Conservation (phyloP, 192 early-diverging fungal genomes). For the Chytriomyces sp. region DNA sequence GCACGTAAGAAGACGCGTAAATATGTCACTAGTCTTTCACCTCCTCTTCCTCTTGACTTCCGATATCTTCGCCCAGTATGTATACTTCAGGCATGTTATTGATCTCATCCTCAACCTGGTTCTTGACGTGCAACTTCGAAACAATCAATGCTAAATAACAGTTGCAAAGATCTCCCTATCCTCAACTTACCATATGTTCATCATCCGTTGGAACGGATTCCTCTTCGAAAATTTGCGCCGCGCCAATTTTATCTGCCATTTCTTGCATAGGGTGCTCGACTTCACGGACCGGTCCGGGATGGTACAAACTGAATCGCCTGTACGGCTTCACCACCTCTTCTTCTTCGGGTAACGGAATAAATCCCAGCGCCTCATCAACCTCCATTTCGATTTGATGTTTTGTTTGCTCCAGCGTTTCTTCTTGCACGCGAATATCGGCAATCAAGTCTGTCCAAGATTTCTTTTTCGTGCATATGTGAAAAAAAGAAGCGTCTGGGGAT, state of each 20-base stretch:
- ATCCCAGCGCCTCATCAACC: constrained; percentile 31
- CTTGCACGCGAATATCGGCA: constrained; percentile 17
- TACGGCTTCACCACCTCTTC: background rate
- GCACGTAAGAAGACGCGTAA: background rate
- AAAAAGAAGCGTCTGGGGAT: background rate
- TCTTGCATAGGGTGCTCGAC: background rate
- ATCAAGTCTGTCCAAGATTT: constrained; percentile 33
- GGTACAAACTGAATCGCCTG: constrained; percentile 1
- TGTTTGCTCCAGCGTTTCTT: constrained; percentile 9
- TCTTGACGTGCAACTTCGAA: background rate
- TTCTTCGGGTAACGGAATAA: background rate
- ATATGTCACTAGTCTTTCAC: background rate
- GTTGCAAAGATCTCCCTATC: too few relatives aligned
- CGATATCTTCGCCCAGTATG: too few relatives aligned
- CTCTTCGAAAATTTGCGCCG: too few relatives aligned
- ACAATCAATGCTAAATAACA: background rate
- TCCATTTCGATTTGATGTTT: constrained; percentile 16
- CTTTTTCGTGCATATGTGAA: background rate
- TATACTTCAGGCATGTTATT: background rate
- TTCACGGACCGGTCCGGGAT: background rate
- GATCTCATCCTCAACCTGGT: background rate
- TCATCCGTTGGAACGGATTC: too few relatives aligned
- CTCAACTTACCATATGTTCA: too few relatives aligned
- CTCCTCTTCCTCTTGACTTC: background rate
- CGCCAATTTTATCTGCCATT: too few relatives aligned